Base-by-base conservation (phyloP, 257 asterid genomes). In the Plantago major region DNA sequence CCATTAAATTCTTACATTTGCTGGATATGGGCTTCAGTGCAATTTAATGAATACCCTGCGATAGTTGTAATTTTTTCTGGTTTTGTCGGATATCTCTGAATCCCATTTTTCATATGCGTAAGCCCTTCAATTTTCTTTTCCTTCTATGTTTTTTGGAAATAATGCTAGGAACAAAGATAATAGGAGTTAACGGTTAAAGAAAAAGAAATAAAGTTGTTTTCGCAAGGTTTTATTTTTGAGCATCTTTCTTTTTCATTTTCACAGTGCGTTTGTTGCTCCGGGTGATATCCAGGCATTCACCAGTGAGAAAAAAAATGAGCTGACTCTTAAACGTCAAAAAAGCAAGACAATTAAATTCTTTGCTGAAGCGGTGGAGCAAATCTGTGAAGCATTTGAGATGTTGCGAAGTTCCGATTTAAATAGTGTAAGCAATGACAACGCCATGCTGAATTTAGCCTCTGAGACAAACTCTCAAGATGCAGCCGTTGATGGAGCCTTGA, bases 211-310 rank as follows among this genome's bases (percentile, higher is more conserved):
- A 62, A 16, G 7, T 67, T 47, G 17, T 1, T 7, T 59, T 10
- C 40, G 18, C 14, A 18, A 52, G 58, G 37, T 52, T 51, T 26
- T 17, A 53, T 33, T 53, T 53, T 53, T 26, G 28, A 26, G 19
- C 58, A n/a, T 53, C 42, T 19, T 42, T 18, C 72, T 73, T 67
- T 67, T 50, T 65, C 26, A 66, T 66, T 60, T 72, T 75, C 42
- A 52, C 81, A 90, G 97, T 76, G 97, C 95, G 69, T 90, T 87
- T 85, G 97, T 90, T 46, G 85, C 89, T 69, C 95, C 95, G 48
- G 91, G 73, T 58, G 98, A 90, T 77, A 73, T 88, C 71, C 90
- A 84, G 81, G 80, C 76, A 53, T 83, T 90, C 73, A 90, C 96
- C 43, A 46, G 30, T 62, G 98, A 88, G 66, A 69, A 73, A 7